Evolutionary conservation across 768 basidiomycete genomes (phyloP).

Genomic region (Lepiota brunneoincarnata): DNA sequence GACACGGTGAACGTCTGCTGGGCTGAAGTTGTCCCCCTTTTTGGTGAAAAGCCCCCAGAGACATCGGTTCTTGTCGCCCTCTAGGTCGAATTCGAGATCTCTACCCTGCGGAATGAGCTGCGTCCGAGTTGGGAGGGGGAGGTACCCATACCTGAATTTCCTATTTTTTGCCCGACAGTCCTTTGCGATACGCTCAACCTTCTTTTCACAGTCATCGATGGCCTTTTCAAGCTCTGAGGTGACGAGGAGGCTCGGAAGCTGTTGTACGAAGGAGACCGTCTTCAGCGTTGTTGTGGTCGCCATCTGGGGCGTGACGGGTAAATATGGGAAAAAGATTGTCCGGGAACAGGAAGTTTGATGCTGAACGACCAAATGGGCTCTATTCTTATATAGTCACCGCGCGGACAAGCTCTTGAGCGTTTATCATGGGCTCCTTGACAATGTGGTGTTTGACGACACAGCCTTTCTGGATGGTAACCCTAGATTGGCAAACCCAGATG

Average conservation of each 20-base stretch:
- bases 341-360: too few relatives aligned
- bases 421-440: too few relatives aligned
- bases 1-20: slow-evolving; percentile 32
- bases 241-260: slow-evolving; percentile 42
- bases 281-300: slow-evolving; percentile 12
- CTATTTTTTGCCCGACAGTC: slow-evolving; percentile 45
- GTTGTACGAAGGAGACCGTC: slow-evolving; percentile 27
- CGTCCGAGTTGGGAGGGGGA: not conserved
- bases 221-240: slow-evolving; percentile 49
- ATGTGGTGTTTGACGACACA: too few relatives aligned
- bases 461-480: too few relatives aligned
- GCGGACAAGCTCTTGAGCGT: too few relatives aligned
- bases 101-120: slow-evolving; percentile 23
- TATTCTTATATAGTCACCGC: too few relatives aligned
- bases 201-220: slow-evolving; percentile 41
- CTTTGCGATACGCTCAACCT: slow-evolving; percentile 42
- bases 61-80: slow-evolving; percentile 48
- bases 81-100: slow-evolving; percentile 57
- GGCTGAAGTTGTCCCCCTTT: slow-evolving; percentile 16
- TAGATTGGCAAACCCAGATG: too few relatives aligned
- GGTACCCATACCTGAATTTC: slow-evolving; percentile 42
- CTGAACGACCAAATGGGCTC: too few relatives aligned
- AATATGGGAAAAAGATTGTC: too few relatives aligned
- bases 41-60: slow-evolving; percentile 25
- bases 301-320: not conserved